Percentiles rank a stretch among this genome's conserved stretches.
Evolutionary conservation across 768 basidiomycete genomes (phyloP).

Genomic region (Suillus subluteus): DNA sequence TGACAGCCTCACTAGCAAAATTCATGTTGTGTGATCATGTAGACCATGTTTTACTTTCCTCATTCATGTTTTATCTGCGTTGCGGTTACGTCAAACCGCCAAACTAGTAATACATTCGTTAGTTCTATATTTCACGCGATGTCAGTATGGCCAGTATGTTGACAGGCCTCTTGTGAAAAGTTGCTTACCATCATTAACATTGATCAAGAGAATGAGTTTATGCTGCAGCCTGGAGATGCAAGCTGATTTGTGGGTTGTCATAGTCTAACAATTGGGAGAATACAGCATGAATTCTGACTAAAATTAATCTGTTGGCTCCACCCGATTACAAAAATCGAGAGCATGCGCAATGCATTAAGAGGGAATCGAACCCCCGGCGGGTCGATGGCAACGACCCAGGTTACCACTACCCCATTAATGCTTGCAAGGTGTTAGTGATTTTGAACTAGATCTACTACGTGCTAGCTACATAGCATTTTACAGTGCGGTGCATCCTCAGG

Average conservation of each 20-base stretch:
- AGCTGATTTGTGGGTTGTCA: too few species aligned
- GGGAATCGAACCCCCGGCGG: slow-evolving; percentile 83
- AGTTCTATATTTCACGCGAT: neutral
- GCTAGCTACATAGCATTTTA: neutral
- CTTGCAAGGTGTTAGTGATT: rapidly evolving
- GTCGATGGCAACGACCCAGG: slow-evolving; percentile 47
- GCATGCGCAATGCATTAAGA: slow-evolving; percentile 55
- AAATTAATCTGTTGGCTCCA: neutral
- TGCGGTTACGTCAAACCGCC: neutral
- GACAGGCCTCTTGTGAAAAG: neutral
- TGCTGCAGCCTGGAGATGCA: neutral
- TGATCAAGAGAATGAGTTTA: neutral
- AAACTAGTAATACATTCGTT: neutral
- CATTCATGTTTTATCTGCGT: slow-evolving; percentile 18
- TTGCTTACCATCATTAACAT: neutral
- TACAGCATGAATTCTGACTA: neutral
- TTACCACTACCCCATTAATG: slow-evolving; percentile 40
- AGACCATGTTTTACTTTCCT: slow-evolving; percentile 19
- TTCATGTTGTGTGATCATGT: slow-evolving; percentile 91
- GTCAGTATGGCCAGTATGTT: neutral
- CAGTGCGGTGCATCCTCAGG: neutral
- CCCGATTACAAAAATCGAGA: too few species aligned
- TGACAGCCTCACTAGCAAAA: slow-evolving; percentile 72
- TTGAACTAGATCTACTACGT: neutral
- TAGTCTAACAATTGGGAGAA: neutral